phyloP scores from a whole-genome alignment of 2,329 filamentous ascomycete genomes.

The Fusarium sp. region DNA sequence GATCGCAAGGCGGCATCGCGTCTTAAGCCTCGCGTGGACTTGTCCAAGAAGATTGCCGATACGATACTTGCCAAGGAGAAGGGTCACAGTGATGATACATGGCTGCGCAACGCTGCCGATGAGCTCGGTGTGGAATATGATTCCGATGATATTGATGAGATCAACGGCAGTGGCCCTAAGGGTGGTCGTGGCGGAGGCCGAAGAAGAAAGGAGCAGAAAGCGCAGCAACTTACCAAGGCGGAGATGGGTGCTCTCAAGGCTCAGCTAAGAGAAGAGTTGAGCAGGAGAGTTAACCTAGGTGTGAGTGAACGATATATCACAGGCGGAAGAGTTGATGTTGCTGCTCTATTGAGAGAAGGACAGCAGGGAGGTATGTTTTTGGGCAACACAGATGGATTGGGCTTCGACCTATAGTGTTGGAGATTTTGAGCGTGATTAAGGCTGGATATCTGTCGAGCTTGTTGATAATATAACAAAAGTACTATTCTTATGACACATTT shows the following conservation, averaged over 20 bases:
- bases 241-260: conserved; percentile 78
- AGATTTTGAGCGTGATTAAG: conserved; percentile 8
- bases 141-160: conserved; percentile 86
- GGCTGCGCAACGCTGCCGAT: conserved; percentile 85
- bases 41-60: conserved; percentile 91
- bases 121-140: conserved; percentile 96
- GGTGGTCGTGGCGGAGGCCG: conserved; percentile 78
- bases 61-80: conserved; percentile 88
- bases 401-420: conserved; percentile 45
- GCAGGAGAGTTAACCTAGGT: conserved; percentile 82
- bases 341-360: conserved; percentile 73
- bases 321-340: conserved; percentile 84
- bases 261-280: conserved; percentile 77
- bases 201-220: conserved; percentile 80
- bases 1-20: conserved; percentile 82
- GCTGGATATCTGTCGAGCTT: neutral
- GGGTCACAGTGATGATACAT: conserved; percentile 83
- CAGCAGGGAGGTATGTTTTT: conserved; percentile 60
- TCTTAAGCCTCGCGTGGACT: conserved; percentile 79
- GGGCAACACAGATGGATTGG: conserved; percentile 56
- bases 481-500: neutral
- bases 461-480: conserved; percentile 10
- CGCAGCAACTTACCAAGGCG: conserved; percentile 74
- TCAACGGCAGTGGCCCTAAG: conserved; percentile 73
- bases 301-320: conserved; percentile 90